Evolutionary conservation across 306 rosid genomes (phyloP).

Genomic region (Trifolium fragiferum): DNA sequence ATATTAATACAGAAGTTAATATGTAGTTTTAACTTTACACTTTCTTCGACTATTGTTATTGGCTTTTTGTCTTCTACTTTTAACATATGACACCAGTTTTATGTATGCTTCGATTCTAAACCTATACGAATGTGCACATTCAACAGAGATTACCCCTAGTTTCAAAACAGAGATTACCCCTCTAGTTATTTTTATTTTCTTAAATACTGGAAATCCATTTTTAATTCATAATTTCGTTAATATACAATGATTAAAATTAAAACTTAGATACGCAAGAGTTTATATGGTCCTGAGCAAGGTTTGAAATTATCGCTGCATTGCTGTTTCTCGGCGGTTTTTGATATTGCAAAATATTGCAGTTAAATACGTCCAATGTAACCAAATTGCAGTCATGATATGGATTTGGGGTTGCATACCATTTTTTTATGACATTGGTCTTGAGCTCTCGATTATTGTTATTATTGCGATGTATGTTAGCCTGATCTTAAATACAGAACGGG

Average conservation of each 20-base stretch:
- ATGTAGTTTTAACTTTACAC: background rate
- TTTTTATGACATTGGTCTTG: conserved; percentile 13
- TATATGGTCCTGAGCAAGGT: background rate
- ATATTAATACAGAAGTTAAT: background rate
- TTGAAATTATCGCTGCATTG: background rate
- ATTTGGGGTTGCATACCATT: background rate
- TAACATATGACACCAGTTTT: conserved; percentile 1
- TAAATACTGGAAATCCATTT: background rate
- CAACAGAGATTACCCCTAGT: no score
- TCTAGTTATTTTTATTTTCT: background rate
- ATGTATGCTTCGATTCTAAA: background rate
- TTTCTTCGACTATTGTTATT: background rate
- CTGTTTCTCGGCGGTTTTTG: background rate
- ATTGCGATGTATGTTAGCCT: background rate
- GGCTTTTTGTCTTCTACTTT: conserved; percentile 4
- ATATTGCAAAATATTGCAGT: background rate
- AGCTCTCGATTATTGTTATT: conserved; percentile 17
- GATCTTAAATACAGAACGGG: background rate
- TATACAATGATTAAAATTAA: background rate
- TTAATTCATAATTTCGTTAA: background rate
- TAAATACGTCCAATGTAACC: background rate
- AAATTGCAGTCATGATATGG: background rate
- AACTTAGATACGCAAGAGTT: background rate
- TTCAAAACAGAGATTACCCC: no score
- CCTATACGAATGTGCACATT: conserved; percentile 7